Percentiles rank a stretch among this genome's conserved stretches.
Evolutionary conservation across 2,329 filamentous ascomycete genomes (phyloP).

Genomic region (Hortaea sp.): DNA sequence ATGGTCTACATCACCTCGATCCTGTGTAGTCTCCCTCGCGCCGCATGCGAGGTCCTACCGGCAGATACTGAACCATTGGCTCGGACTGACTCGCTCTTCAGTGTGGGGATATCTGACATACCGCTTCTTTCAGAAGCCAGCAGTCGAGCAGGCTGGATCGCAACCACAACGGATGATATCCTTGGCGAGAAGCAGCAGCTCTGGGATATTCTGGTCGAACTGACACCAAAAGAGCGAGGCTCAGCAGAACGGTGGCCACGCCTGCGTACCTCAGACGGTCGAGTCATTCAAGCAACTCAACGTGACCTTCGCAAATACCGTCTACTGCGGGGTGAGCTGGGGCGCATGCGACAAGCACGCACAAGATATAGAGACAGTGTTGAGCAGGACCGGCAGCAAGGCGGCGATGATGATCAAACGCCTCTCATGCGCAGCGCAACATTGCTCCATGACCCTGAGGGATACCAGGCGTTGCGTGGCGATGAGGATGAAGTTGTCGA

Average conservation of each 20-base stretch:
- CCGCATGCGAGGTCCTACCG: constrained; percentile 60
- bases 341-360: constrained; percentile 25
- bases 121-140: constrained; percentile 54
- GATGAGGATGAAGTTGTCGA: constrained; percentile 37
- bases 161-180: constrained; percentile 92
- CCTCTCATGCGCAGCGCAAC: constrained; percentile 6
- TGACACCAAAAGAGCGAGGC: constrained; percentile 37
- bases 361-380: constrained; percentile 20
- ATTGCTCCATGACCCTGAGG: constrained; percentile 8
- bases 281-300: constrained; percentile 72
- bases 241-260: constrained; percentile 54
- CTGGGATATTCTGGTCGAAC: constrained; percentile 80
- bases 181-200: constrained; percentile 75
- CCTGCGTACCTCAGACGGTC: constrained; percentile 54
- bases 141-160: constrained; percentile 61
- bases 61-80: constrained; percentile 41
- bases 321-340: constrained; percentile 54
- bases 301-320: constrained; percentile 76
- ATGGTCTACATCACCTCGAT: constrained; percentile 90
- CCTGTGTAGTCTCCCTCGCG: constrained; percentile 74
- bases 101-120: constrained; percentile 87
- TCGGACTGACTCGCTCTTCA: constrained; percentile 75
- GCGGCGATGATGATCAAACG: constrained; percentile 19
- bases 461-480: background rate
- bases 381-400: constrained; percentile 8